Evolutionary conservation across 176 grass and related monocot genomes (phyloP).

Genomic region (Hordeum marinum): DNA sequence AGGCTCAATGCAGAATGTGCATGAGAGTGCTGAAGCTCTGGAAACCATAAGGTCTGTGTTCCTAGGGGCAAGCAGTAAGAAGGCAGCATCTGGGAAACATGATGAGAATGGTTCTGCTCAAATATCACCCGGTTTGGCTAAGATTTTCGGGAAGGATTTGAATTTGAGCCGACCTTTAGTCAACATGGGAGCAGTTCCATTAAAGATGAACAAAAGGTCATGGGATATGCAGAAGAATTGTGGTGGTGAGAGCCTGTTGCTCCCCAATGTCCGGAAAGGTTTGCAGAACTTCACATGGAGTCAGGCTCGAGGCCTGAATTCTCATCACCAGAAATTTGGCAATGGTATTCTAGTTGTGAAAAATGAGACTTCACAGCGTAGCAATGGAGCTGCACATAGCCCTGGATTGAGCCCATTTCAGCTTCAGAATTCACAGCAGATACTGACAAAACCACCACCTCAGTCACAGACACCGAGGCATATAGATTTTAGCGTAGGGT

Average conservation of each 20-base stretch:
- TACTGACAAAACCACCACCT: conserved; percentile 12
- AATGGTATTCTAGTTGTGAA: conserved; percentile 43
- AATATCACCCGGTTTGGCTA: conserved; percentile 19
- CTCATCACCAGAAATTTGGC: conserved; percentile 45
- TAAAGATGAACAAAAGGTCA: conserved; percentile 37
- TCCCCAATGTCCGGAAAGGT: conserved; percentile 52
- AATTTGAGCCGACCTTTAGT: conserved; percentile 34
- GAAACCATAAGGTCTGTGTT: conserved; percentile 63
- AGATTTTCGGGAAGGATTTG: conserved; percentile 80
- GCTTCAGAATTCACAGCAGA: conserved; percentile 31
- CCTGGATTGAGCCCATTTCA: conserved; percentile 20
- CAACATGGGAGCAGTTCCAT: conserved; percentile 2
- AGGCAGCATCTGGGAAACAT: conserved; percentile 16
- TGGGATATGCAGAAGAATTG: conserved; percentile 31
- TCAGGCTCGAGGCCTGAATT: conserved; percentile 43
- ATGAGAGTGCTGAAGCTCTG: conserved; percentile 48
- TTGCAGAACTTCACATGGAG: conserved; percentile 68
- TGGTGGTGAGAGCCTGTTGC: conserved; percentile 31
- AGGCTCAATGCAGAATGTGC: conserved; percentile 50
- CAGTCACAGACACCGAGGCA: conserved; percentile 44
- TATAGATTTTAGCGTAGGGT: conserved; percentile 51
- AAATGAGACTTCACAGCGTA: conserved; percentile 16
- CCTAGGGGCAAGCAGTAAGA: conserved; percentile 13
- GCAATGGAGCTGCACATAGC: conserved; percentile 13
- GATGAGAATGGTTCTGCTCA: conserved; percentile 28